Conservation (phyloP, 2,329 filamentous ascomycete species). For the Penicillium corylophilum region DNA sequence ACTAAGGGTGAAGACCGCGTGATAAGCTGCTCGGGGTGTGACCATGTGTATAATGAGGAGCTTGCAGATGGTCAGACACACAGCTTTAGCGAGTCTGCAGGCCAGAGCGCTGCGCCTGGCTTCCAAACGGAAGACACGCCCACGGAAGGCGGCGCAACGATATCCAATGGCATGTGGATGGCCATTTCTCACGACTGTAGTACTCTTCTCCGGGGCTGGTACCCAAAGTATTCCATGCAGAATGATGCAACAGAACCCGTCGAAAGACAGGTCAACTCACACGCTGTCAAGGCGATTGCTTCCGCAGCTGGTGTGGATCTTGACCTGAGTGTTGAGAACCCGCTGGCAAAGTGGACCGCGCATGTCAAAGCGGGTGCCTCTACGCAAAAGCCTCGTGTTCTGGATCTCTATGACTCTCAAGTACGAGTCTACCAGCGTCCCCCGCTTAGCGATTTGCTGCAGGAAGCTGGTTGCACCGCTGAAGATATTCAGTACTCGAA, state of each 20-base stretch:
- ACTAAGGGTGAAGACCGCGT: conserved; percentile 81
- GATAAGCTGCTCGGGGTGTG: conserved; percentile 70
- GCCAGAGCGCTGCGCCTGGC: conserved; percentile 13
- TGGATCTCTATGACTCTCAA: conserved; percentile 44
- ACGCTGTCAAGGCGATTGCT: conserved; percentile 61
- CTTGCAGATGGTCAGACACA: conserved; percentile 56
- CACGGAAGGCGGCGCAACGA: conserved; percentile 25
- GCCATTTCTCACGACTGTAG: conserved; percentile 56
- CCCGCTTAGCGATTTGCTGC: conserved; percentile 37
- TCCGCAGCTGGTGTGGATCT: conserved; percentile 60
- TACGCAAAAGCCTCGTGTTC: conserved; percentile 30
- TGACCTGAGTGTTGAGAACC: conserved; percentile 67
- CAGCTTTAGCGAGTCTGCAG: conserved; percentile 6
- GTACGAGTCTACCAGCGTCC: conserved; percentile 42
- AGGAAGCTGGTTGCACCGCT: conserved; percentile 26
- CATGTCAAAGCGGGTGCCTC: conserved; percentile 29
- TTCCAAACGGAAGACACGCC: conserved; percentile 24
- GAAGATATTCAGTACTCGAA: conserved; percentile 36
- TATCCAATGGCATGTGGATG: conserved; percentile 42
- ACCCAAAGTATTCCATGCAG: conserved; percentile 49
- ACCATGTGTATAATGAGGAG: conserved; percentile 83
- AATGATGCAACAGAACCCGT: conserved; percentile 31
- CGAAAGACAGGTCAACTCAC: conserved; percentile 52
- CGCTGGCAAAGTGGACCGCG: conserved; percentile 54
- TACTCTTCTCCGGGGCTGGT: conserved; percentile 70